Evolutionary conservation across 768 basidiomycete genomes (phyloP).

Genomic region (Amanita muscaria): DNA sequence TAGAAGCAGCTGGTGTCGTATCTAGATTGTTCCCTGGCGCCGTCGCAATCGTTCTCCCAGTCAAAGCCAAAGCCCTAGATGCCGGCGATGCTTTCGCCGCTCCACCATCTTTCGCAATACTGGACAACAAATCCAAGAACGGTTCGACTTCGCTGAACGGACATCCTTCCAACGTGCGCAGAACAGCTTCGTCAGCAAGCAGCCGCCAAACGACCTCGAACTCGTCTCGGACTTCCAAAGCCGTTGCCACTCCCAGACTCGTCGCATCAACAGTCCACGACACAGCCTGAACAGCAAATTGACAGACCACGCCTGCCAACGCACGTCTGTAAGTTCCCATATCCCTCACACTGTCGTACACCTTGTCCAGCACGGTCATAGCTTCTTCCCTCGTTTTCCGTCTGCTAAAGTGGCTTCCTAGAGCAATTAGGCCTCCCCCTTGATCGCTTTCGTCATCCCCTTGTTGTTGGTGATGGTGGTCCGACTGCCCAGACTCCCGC

Average conservation of each 20-base stretch:
- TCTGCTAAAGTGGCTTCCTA: background rate
- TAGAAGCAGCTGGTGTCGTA: conserved; percentile 12
- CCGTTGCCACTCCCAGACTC: conserved; percentile 12
- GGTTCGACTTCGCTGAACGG: background rate
- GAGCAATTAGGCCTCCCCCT: conserved; percentile 1
- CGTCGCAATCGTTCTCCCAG: conserved; percentile 24
- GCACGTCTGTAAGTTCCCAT: conserved; percentile 55
- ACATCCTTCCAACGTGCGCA: conserved; percentile 37
- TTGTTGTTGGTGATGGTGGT: background rate
- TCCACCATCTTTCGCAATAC: conserved; percentile 4
- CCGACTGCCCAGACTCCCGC: conserved; percentile 3
- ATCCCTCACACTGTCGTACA: conserved; percentile 62
- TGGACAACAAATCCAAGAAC: conserved; percentile 5
- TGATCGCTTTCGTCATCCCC: background rate
- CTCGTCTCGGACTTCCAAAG: conserved; percentile 25
- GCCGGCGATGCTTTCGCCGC: background rate
- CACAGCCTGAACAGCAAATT: conserved; percentile 26
- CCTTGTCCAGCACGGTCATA: conserved; percentile 46
- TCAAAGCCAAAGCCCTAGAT: background rate
- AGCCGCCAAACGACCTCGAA: conserved; percentile 47
- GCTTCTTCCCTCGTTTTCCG: conserved; percentile 31
- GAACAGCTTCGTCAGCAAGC: conserved; percentile 60
- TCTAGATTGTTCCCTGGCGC: conserved; percentile 9
- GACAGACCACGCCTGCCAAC: conserved; percentile 44
- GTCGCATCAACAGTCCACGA: conserved; percentile 3